Conservation (phyloP, 148 eudicot species). For the Chenopodium suecicum region DNA sequence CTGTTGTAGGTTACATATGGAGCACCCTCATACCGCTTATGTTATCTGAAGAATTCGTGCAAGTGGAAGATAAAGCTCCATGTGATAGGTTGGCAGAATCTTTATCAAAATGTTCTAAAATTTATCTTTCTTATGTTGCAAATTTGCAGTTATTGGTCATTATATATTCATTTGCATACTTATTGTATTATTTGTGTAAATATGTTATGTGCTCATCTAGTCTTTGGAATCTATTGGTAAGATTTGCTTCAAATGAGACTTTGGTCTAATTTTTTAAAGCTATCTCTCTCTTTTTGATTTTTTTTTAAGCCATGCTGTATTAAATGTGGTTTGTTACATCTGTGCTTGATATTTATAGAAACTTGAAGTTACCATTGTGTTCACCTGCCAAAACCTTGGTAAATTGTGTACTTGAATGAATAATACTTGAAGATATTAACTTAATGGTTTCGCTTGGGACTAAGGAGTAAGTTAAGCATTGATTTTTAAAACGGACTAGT, state of each 20-base stretch:
- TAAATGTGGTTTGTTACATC: neutral
- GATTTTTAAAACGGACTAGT: too few relatives aligned
- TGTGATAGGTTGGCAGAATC: conserved; percentile 57
- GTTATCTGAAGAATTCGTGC: conserved; percentile 40
- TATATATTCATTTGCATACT: neutral
- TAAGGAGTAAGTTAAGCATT: too few relatives aligned
- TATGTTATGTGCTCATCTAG: neutral
- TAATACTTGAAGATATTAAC: neutral
- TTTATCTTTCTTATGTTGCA: neutral
- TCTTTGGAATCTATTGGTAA: neutral
- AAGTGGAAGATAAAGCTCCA: conserved; percentile 75
- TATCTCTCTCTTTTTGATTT: neutral
- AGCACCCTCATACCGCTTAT: conserved; percentile 70
- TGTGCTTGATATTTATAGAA: neutral
- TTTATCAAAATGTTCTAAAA: neutral
- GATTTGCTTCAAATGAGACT: too few relatives aligned
- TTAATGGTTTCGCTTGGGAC: too few relatives aligned
- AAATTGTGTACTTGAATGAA: too few relatives aligned
- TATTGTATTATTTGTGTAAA: neutral
- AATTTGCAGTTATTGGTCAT: neutral
- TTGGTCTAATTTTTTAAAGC: neutral
- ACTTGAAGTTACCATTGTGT: neutral
- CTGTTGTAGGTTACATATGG: conserved; percentile 82
- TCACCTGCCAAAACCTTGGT: too few relatives aligned
- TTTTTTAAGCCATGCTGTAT: neutral